Evolutionary conservation across 257 asterid species (phyloP).

Genomic region (Solanum paucissectum): DNA sequence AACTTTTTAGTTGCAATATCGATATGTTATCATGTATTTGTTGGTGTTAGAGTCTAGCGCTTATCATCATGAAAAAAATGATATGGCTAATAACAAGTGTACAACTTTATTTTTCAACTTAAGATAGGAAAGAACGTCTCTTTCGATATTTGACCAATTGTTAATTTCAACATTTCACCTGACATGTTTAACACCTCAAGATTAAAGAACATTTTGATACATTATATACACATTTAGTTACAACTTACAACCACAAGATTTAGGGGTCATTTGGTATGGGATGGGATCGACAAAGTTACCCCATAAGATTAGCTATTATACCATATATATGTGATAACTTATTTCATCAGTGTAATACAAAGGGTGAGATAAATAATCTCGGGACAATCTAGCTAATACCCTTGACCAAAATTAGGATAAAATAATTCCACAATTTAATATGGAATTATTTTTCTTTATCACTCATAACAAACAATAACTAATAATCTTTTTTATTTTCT

Average conservation of each 20-base stretch:
- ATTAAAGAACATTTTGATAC: neutral
- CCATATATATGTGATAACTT: neutral
- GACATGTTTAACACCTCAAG: neutral
- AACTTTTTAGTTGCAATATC: neutral
- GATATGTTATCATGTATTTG: neutral
- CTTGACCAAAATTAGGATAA: too few species aligned
- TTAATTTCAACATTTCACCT: neutral
- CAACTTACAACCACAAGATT: neutral
- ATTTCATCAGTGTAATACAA: too few species aligned
- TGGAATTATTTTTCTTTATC: too few species aligned
- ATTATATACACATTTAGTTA: too few species aligned
- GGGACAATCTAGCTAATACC: neutral
- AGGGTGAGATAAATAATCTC: neutral
- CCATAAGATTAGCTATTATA: too few species aligned
- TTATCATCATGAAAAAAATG: neutral
- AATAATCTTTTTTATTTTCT: too few species aligned
- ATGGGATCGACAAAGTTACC: neutral
- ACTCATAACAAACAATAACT: too few species aligned
- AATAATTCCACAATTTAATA: too few species aligned
- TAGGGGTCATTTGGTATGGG: neutral
- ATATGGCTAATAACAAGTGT: neutral
- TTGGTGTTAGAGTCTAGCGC: neutral
- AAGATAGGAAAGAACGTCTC: neutral
- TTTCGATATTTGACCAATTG: neutral
- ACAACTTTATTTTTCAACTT: neutral